Conservation (phyloP, 495 filamentous ascomycete species). For the Penicillium desertorum region DNA sequence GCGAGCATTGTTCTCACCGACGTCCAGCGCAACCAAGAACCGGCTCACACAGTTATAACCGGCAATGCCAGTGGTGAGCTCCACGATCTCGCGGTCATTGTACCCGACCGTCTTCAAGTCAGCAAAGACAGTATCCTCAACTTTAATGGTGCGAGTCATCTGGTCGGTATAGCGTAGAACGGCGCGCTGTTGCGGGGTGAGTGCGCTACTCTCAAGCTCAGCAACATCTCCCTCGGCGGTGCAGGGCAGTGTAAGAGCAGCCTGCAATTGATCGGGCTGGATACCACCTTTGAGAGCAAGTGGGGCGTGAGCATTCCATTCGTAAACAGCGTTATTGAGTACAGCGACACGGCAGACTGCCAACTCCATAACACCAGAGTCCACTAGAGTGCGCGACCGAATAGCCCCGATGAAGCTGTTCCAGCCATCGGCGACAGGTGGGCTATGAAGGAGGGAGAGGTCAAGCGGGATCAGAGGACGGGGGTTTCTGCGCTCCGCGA, state of each 20-base stretch:
- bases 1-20: conserved; percentile 49
- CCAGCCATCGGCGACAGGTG: conserved; percentile 71
- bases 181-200: conserved; percentile 64
- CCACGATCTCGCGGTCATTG: conserved; percentile 61
- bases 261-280: conserved; percentile 43
- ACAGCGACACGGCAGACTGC: conserved; percentile 62
- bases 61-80: conserved; percentile 74
- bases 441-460: conserved; percentile 67
- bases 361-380: conserved; percentile 52
- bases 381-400: conserved; percentile 62
- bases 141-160: conserved; percentile 49
- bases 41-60: conserved; percentile 86
- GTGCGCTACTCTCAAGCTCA: conserved; percentile 32
- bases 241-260: conserved; percentile 41
- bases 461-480: conserved; percentile 66
- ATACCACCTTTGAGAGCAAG: conserved; percentile 51
- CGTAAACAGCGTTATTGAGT: conserved; percentile 70
- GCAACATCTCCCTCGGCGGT: conserved; percentile 32
- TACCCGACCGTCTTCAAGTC: conserved; percentile 49
- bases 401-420: conserved; percentile 73
- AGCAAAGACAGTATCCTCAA: conserved; percentile 61
- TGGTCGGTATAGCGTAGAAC: conserved; percentile 52
- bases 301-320: conserved; percentile 76
- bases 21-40: conserved; percentile 80
- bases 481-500: conserved; percentile 59